Evolutionary conservation across 306 rosid genomes (phyloP).

Genomic region (Glycyrrhiza uralensis): DNA sequence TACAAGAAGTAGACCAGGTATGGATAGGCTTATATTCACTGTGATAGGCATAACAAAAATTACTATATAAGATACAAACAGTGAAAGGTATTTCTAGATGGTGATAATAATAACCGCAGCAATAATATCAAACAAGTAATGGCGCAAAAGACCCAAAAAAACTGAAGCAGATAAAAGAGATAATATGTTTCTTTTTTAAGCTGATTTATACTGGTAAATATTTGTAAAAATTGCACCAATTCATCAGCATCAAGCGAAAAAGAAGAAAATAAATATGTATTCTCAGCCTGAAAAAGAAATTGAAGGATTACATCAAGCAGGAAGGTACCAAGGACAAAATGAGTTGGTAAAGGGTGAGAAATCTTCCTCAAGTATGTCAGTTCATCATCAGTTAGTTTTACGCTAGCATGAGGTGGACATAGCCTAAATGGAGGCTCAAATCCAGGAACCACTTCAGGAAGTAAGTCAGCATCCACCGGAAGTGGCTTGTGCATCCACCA

Average conservation of each 20-base stretch:
- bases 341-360: conserved; percentile 71
- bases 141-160: not conserved
- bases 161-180: not conserved
- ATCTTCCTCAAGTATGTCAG: conserved; percentile 68
- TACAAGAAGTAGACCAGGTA: not conserved
- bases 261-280: not conserved
- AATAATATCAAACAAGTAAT: not conserved
- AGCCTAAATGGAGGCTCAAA: conserved; percentile 65
- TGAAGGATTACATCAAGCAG: conserved; percentile 19
- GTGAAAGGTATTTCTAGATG: not conserved
- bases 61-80: no score
- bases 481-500: conserved; percentile 96
- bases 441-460: conserved; percentile 74
- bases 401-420: conserved; percentile 52
- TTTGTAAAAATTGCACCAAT: not conserved
- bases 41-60: no score
- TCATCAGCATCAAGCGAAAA: not conserved
- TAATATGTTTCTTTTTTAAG: not conserved
- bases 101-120: not conserved
- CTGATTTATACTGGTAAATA: not conserved
- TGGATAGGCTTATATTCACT: no score
- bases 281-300: conserved; percentile 8
- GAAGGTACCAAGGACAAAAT: conserved; percentile 81
- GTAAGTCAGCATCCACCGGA: conserved; percentile 90
- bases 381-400: conserved; percentile 55